A percentile compares a stretch with the other conserved stretches of the same genome.
Conservation (phyloP, 345 rosid genomes). For the Pugionium cornutum region DNA sequence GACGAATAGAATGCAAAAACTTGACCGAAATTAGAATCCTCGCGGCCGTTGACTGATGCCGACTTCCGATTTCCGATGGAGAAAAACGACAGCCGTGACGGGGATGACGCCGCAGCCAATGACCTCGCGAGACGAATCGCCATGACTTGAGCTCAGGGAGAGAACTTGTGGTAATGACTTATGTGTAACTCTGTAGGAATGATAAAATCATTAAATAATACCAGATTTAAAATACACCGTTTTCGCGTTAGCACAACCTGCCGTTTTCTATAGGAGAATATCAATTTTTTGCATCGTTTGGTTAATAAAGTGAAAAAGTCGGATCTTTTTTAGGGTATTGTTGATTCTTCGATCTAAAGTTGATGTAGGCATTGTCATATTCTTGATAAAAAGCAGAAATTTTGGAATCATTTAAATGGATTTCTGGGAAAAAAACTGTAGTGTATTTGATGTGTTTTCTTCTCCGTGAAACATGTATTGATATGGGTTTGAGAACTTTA, state of each 20-base stretch:
- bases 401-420: too few relatives aligned
- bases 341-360: too few relatives aligned
- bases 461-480: too few relatives aligned
- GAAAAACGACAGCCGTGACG: conserved; percentile 6
- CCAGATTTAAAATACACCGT: neutral
- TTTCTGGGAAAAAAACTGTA: too few relatives aligned
- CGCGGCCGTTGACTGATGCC: conserved; percentile 20
- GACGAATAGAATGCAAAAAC: conserved; percentile 48
- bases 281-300: too few relatives aligned
- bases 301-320: too few relatives aligned
- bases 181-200: neutral
- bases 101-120: conserved; percentile 32
- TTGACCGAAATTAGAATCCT: conserved; percentile 31
- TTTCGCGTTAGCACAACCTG: conserved; percentile 7
- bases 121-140: conserved; percentile 44
- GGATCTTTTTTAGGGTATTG: too few relatives aligned
- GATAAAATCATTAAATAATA: neutral
- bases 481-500: too few relatives aligned
- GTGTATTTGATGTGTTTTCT: too few relatives aligned
- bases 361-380: too few relatives aligned
- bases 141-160: conserved; percentile 37
- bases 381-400: too few relatives aligned
- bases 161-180: neutral
- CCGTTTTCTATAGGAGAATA: neutral
- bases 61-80: conserved; percentile 10